These are phyloP conservation scores for Aureobasidium sp. DNA, from an alignment of 2,329 filamentous ascomycete species.

Conservation along the genomic window DNA sequence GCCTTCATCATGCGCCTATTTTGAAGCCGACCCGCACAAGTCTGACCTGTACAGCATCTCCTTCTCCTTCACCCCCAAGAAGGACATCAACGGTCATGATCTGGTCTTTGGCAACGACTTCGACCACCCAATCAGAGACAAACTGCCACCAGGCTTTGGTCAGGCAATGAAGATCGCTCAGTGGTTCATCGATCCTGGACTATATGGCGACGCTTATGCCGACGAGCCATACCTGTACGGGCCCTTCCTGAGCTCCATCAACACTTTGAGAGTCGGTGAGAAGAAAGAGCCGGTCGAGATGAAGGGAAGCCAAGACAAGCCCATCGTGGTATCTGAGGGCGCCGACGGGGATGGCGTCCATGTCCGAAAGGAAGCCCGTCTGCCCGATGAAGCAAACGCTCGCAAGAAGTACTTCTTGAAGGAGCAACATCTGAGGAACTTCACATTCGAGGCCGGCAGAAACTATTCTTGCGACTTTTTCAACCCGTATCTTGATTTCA, in stretches of 20 bases:
- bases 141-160: slow-evolving; percentile 77
- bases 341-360: slow-evolving; percentile 39
- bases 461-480: slow-evolving; percentile 68
- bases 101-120: slow-evolving; percentile 95
- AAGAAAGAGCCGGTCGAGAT: slow-evolving; percentile 31
- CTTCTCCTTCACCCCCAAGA: slow-evolving; percentile 69
- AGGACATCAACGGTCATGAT: slow-evolving; percentile 58
- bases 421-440: slow-evolving; percentile 48
- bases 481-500: slow-evolving; percentile 89
- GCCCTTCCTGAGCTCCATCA: slow-evolving; percentile 72
- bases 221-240: slow-evolving; percentile 84
- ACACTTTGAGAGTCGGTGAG: slow-evolving; percentile 61
- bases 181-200: slow-evolving; percentile 83
- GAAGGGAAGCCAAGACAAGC: slow-evolving; percentile 45
- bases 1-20: slow-evolving; percentile 68
- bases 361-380: slow-evolving; percentile 32
- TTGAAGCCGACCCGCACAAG: slow-evolving; percentile 60
- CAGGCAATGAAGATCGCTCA: slow-evolving; percentile 79
- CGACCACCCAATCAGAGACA: slow-evolving; percentile 79
- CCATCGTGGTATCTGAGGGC: slow-evolving; percentile 48
- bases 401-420: slow-evolving; percentile 57
- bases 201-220: slow-evolving; percentile 84
- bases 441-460: slow-evolving; percentile 56
- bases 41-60: slow-evolving; percentile 80
- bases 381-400: slow-evolving; percentile 36